phyloP scores from a whole-genome alignment of 2,329 filamentous ascomycete genomes.

The Aureobasidium sp. region DNA sequence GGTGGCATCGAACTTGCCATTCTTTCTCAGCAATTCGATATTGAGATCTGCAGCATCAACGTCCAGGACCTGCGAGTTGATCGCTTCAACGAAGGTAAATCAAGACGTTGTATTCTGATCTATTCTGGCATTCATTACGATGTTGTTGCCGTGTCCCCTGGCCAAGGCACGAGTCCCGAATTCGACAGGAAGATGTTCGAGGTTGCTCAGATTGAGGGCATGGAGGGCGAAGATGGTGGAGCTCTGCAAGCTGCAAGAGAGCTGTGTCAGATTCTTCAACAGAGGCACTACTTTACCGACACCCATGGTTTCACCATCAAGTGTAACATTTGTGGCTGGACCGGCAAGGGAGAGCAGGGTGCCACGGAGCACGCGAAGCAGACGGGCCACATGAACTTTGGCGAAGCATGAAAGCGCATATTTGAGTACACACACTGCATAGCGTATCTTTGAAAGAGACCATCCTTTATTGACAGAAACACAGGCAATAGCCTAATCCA shows the following conservation, averaged over 20 bases:
- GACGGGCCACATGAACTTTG: constrained; percentile 53
- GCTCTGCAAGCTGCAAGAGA: constrained; percentile 51
- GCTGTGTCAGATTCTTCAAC: constrained; percentile 51
- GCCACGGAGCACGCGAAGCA: constrained; percentile 54
- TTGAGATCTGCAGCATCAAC: constrained; percentile 80
- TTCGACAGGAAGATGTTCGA: constrained; percentile 73
- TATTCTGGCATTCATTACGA: constrained; percentile 95
- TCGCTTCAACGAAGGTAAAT: constrained; percentile 67
- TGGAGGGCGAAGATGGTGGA: constrained; percentile 40
- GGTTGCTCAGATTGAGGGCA: constrained; percentile 27
- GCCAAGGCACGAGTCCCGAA: constrained; percentile 56
- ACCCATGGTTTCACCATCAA: constrained; percentile 69
- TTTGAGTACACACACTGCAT: background rate
- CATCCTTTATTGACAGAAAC: background rate
- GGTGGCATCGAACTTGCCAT: constrained; percentile 86
- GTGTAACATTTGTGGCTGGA: constrained; percentile 66
- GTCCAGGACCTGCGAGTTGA: constrained; percentile 62
- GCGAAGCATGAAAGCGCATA: constrained; percentile 29
- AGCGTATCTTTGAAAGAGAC: background rate
- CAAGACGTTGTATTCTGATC: constrained; percentile 66
- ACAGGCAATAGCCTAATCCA: background rate
- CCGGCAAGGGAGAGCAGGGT: constrained; percentile 57
- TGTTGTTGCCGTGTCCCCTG: constrained; percentile 67
- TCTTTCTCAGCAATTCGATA: constrained; percentile 71
- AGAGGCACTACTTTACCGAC: constrained; percentile 80